Evolutionary conservation across 2,329 filamentous ascomycete genomes (phyloP).

Genomic region (Talaromyces sp.): DNA sequence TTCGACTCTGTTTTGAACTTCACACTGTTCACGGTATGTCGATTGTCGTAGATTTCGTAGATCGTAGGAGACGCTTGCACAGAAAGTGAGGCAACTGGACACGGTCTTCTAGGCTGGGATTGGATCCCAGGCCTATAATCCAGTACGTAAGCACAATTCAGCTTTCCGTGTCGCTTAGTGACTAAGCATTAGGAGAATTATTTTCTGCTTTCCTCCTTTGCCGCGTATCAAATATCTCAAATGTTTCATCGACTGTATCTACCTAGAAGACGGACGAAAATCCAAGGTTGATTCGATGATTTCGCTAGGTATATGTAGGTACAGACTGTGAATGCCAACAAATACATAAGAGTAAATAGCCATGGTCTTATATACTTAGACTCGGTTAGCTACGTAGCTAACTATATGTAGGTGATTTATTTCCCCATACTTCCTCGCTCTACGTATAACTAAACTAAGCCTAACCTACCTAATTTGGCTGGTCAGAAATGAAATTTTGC

Average conservation of each 20-base stretch:
- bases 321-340: background rate
- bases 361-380: background rate
- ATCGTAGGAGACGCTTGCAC: background rate
- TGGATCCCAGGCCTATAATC: background rate
- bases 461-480: background rate
- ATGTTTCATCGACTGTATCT: background rate
- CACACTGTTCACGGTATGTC: background rate
- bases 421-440: conserved; percentile 3
- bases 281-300: background rate
- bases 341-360: background rate
- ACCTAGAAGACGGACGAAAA: background rate
- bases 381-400: background rate
- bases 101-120: background rate
- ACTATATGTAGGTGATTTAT: background rate
- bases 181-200: background rate
- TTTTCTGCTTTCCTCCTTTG: background rate
- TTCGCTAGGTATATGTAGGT: background rate
- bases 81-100: background rate
- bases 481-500: background rate
- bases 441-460: background rate
- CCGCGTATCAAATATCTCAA: background rate
- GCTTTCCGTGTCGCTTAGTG: background rate
- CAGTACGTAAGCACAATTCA: conserved; percentile 1
- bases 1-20: background rate
- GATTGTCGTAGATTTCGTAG: background rate